phyloP scores from a whole-genome alignment of 441 rosid species.

The Erodium moschatum region DNA sequence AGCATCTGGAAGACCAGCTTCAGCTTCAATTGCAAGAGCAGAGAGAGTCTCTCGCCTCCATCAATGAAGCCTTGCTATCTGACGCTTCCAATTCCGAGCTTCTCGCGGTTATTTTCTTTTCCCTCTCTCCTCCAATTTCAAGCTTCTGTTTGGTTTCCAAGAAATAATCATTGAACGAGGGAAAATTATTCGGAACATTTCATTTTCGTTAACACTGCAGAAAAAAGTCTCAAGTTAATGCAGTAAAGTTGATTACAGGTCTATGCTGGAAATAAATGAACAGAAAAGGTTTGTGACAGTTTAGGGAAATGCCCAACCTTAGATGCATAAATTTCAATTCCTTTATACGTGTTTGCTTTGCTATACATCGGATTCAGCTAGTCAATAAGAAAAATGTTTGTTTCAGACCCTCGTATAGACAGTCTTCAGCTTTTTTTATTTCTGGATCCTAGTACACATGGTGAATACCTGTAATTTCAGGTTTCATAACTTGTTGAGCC shows the following conservation, averaged over 20 bases:
- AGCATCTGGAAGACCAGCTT: conserved; percentile 61
- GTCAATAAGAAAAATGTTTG: neutral
- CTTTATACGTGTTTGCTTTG: neutral
- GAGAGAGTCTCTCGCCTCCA: conserved; percentile 56
- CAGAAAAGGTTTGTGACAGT: conserved; percentile 3
- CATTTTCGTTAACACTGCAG: no score
- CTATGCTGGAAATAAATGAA: neutral
- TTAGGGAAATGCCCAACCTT: neutral
- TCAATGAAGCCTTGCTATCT: conserved; percentile 54
- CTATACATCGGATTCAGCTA: neutral
- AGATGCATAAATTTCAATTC: neutral
- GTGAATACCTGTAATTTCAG: neutral
- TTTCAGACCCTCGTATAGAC: neutral
- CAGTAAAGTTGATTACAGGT: neutral
- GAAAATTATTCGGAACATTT: no score
- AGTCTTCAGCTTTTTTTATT: neutral
- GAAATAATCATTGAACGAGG: neutral
- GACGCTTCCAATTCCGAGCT: conserved; percentile 66
- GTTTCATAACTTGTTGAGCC: neutral
- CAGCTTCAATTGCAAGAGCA: conserved; percentile 67
- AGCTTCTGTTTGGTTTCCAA: no score
- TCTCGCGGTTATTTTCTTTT: conserved; percentile 39
- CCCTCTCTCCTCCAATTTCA: conserved; percentile 6
- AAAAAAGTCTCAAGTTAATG: neutral
- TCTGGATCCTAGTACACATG: neutral